Evolutionary conservation across 176 grass and related monocot genomes (phyloP).

Genomic region (Pharus latifolius): DNA sequence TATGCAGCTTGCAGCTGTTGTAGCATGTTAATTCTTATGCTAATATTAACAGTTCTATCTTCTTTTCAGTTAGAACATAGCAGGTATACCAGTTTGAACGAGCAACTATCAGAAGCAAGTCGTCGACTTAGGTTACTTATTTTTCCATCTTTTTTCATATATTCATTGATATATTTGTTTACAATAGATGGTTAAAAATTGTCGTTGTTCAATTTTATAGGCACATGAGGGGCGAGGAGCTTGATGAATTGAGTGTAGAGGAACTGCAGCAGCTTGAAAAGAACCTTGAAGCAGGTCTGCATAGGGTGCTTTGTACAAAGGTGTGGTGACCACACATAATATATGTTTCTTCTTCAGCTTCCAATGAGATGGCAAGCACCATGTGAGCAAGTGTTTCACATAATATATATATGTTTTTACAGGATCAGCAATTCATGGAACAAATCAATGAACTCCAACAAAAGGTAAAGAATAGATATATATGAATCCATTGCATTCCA

Average conservation of each 20-base stretch:
- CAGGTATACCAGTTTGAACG: constrained; percentile 52
- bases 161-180: background rate
- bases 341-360: constrained; percentile 3
- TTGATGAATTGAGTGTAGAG: constrained; percentile 56
- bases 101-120: constrained; percentile 69
- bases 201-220: constrained; percentile 21
- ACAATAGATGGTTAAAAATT: background rate
- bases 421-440: constrained; percentile 66
- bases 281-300: constrained; percentile 70
- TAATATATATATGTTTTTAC: constrained; percentile 5
- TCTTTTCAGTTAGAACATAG: constrained; percentile 66
- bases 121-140: constrained; percentile 70
- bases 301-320: constrained; percentile 70
- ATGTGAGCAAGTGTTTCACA: constrained; percentile 2
- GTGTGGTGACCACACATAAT: constrained; percentile 12
- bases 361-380: background rate
- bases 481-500: background rate
- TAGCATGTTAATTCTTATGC: background rate
- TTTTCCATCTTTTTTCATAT: constrained; percentile 11
- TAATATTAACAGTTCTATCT: background rate
- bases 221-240: constrained; percentile 86
- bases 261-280: constrained; percentile 79
- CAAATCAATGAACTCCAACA: constrained; percentile 60
- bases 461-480: constrained; percentile 47
- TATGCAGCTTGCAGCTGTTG: too few species aligned